Percentiles rank a stretch among this genome's conserved stretches.
Conservation (phyloP, 2,329 filamentous ascomycete species). For the Colletotrichum lupini region DNA sequence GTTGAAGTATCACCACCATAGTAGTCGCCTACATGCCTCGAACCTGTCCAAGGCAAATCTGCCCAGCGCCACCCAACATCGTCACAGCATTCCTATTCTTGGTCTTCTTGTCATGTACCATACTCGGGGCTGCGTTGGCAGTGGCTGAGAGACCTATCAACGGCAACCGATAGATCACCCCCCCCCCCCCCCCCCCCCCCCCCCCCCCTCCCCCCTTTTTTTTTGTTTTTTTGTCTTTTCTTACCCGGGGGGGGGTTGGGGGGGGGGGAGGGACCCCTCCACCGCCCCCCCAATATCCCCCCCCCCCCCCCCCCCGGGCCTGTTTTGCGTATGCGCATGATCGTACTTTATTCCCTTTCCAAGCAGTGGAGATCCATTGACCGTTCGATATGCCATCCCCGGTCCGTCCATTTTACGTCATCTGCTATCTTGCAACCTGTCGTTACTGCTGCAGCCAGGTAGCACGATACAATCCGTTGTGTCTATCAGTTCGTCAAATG, state of each 20-base stretch:
- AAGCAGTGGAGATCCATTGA: conserved; percentile 9
- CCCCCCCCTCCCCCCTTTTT: no score
- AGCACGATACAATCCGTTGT: not conserved
- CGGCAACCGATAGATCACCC: conserved; percentile 9
- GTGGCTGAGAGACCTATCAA: not conserved
- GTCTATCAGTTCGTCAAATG: not conserved
- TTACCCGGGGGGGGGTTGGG: no score
- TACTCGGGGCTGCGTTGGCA: not conserved
- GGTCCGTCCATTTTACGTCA: conserved; percentile 8
- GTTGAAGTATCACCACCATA: not conserved
- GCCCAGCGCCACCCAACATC: not conserved
- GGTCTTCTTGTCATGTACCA: not conserved
- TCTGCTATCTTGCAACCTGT: not conserved
- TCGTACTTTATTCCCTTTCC: conserved; percentile 18
- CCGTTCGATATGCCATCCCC: conserved; percentile 20
- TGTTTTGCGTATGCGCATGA: conserved; percentile 30
- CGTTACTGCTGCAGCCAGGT: not conserved
- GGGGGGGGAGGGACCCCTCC: not conserved
- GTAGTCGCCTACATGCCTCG: not conserved
- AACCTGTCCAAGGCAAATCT: not conserved
- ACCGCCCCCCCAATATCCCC: no score
- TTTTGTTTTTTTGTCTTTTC: no score
- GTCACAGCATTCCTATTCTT: not conserved
- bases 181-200: conserved; percentile 6
- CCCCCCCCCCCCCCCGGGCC: not conserved